Base-by-base conservation (phyloP, 164 flowering plant genomes). In the Akebia trifoliata region DNA sequence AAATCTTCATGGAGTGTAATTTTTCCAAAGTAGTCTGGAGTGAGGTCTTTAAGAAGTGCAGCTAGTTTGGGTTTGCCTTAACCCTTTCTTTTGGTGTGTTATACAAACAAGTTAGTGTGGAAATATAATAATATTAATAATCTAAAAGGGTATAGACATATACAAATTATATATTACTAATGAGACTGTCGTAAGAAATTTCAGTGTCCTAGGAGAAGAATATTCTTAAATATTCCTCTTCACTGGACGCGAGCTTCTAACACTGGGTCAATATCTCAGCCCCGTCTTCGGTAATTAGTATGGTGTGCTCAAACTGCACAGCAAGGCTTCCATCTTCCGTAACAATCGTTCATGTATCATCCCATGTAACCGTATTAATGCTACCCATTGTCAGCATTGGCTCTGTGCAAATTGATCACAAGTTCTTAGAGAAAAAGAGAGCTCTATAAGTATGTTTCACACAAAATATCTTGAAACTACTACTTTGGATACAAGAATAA, bases 321-420 rank as follows among this genome's bases (percentile, higher is more conserved):
- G 97, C 84, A 17, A 90, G 78, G 75, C 96, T 94, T 39, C 89
- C 96, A 53, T 94, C 99, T 66, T 79, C 79, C 1, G 99, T 94
- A 1, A 94, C 88, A 9, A 86, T 87, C 0, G 99, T 94, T 97
- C 99, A 94, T 65, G 86, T 39, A 69, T 90, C 99, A 40, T 78
- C 78, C 99, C 97, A 94, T 73, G 85, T 90, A 31, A 86, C 67
- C 4, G 91, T 86, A 40, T 78, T 61, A 39, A 68, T 70, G 78
- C 97, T 86, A 18, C 99, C 99, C 15, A 87, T 66, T 24, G 99
- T 90, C 68, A 94, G 76, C 97, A 90, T 90, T 11, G 96, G 99
- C 60, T 93, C 99, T 90, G 86, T 76, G 65, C 15, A 75, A 42
- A 18, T 6, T 26, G 22, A 57, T 6, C 25, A 35, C 10, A n/a